Percentiles rank a stretch among this genome's conserved stretches.
Evolutionary conservation across 768 basidiomycete genomes (phyloP).

Genomic region (Galerina marginata): DNA sequence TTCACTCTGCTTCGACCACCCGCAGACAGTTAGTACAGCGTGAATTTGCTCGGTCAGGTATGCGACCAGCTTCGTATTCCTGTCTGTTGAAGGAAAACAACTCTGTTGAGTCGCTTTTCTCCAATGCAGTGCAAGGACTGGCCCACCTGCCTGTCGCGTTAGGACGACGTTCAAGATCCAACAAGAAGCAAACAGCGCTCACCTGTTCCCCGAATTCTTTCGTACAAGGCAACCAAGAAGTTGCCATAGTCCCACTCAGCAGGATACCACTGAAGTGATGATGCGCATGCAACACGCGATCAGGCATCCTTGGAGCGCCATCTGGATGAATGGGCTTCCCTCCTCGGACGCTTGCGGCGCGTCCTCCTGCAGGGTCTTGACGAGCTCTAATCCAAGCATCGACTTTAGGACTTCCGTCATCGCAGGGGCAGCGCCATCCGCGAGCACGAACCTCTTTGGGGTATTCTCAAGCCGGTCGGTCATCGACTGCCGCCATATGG

Average conservation of each 20-base stretch:
- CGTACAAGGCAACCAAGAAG: slow-evolving; percentile 41
- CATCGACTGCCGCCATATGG: slow-evolving; percentile 45
- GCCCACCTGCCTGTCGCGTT: slow-evolving; percentile 25
- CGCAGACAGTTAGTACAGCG: slow-evolving; percentile 31
- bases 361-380: slow-evolving; percentile 32
- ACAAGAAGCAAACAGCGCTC: slow-evolving; percentile 13
- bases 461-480: slow-evolving; percentile 40
- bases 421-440: slow-evolving; percentile 20
- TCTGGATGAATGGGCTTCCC: slow-evolving; percentile 40
- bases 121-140: slow-evolving; percentile 29
- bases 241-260: slow-evolving; percentile 47
- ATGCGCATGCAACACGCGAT: slow-evolving; percentile 43
- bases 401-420: slow-evolving; percentile 34
- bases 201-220: slow-evolving; percentile 43
- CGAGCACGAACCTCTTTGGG: slow-evolving; percentile 31
- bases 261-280: slow-evolving; percentile 48
- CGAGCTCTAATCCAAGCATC: slow-evolving; percentile 39
- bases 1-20: slow-evolving; percentile 31
- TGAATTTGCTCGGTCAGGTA: slow-evolving; percentile 28
- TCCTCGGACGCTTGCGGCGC: slow-evolving; percentile 27
- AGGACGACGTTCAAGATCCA: background rate
- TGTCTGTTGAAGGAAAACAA: slow-evolving; percentile 26
- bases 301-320: slow-evolving; percentile 47
- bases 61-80: slow-evolving; percentile 27
- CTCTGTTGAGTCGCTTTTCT: slow-evolving; percentile 29